Base-by-base conservation (phyloP, 192 early-diverging fungal genomes). In the Umbelopsis sp. region DNA sequence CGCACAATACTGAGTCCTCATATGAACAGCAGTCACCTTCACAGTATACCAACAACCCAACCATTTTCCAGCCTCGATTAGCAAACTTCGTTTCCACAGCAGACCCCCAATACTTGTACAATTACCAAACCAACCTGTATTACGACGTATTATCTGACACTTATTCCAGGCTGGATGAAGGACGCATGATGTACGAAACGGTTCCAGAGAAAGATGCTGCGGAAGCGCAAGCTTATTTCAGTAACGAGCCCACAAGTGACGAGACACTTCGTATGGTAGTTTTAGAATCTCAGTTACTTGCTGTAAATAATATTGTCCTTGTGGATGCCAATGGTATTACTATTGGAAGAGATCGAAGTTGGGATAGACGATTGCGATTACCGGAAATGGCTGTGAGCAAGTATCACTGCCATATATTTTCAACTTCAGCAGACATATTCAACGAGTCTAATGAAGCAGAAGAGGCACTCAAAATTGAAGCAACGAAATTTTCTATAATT, bases 311-410 rank as follows among this genome's bases (percentile, higher is more conserved):
- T 6, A 76, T 87, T 7, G 81, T 86, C 4, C 73, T 90, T 37
- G 74, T 92, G 41, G 85, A 84, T 30, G 77, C 72, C 1, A 79
- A 83, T 3, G 87, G 86, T 0, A 69, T 85, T 2, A 83, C 90
- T 0, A 78, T 91, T 49, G 91, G 91, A 0, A 77, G 91, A 6
- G 91, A 92, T 76, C 74, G 82, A 41, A 78, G 82, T 20, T 81
- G 76, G 67, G 80, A 80, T 9, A 81, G 70, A 15, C 83, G 87
- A 4, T 64, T 92, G 44, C 84, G 91, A 7, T 75, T 92, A 45
- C 81, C 85, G 0, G 89, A 91, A 23, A 88, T 92, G 78, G 80
- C 74, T 13, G 83, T 88, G 0, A 89, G 87, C 37, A 86, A 88
- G 52, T 86, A 82, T 69, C 91, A 92, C 49, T 88, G 86, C 5